Base-by-base conservation (phyloP, 2,329 filamentous ascomycete species). In the Fusarium ambrosium region DNA sequence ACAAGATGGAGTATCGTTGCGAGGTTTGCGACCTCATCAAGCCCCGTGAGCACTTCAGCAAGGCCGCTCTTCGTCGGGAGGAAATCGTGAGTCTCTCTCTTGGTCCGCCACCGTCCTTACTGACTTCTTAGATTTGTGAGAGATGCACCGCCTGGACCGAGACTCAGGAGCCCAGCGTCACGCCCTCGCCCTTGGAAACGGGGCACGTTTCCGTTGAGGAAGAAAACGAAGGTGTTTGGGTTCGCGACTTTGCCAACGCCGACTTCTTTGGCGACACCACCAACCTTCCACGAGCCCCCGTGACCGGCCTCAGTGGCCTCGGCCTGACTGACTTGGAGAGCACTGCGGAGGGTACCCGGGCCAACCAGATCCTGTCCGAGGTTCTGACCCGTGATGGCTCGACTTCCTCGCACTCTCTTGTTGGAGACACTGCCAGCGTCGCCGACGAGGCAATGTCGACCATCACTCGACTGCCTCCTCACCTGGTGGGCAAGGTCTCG, bases 61-160 rank as follows among this genome's bases (percentile, higher is more conserved):
- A 81, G 64, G 76, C 61, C 34, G 74, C 70, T 10, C 79, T 73
- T 36, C 77, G 80, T 24, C 73, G 69, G 6, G 81, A 79, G 2
- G 77, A 80, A 4, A 74, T 74, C 22, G 84, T 84, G 65, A 75
- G 82, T 73, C 7, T 2, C 10, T 73, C 7, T 2, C 10, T 24
- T 48, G 5, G 8, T 41, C 7, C 6, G 16, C n/a, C 22, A 18
- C 20, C 4, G 6, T 24, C 3, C 68, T 79, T 27, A 79, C 62
- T 4, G 22, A 51, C 16, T 4, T 2, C 4, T 24, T 16, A 85
- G 84, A 73, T 74, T 39, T 85, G 84, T 70, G 76, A 69, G 45
- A 71, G 76, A 64, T 85, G 84, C 62, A 77, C 75, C 11, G 82
- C 80, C 4, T 85, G 84, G 84, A 76, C 66, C 0, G 81, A 82